Percentiles rank a stretch among this genome's conserved stretches.
Evolutionary conservation across 1,284 basidiomycete species (phyloP).

Genomic region (Pyrrhoderma lamaoense): DNA sequence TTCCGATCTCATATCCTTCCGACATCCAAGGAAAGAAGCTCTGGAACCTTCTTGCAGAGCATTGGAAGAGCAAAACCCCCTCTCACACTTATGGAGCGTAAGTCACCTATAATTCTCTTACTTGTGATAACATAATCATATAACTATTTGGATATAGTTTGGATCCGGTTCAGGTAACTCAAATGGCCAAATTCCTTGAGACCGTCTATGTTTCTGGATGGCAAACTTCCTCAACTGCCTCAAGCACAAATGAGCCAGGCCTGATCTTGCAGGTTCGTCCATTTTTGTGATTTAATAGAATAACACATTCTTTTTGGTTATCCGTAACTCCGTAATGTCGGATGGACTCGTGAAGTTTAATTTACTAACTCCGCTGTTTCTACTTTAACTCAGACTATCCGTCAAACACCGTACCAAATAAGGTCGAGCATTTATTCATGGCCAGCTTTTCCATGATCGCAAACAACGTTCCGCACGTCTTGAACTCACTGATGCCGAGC

Average conservation of each 20-base stretch:
- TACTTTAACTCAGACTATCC: slow-evolving; percentile 62
- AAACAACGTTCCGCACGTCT: slow-evolving; percentile 79
- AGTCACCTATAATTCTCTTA: slow-evolving; percentile 33
- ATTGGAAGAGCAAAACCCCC: slow-evolving; percentile 65
- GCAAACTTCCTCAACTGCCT: slow-evolving; percentile 91
- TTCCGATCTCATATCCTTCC: slow-evolving; percentile 84
- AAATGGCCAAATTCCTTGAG: slow-evolving; percentile 98
- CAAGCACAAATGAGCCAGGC: slow-evolving; percentile 93
- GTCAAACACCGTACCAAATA: slow-evolving; percentile 90
- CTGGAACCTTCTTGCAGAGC: slow-evolving; percentile 61
- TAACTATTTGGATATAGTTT: slow-evolving; percentile 43
- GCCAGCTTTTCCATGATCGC: slow-evolving; percentile 87
- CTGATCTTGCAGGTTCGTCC: slow-evolving; percentile 84
- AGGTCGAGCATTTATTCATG: slow-evolving; percentile 84
- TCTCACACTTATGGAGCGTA: slow-evolving; percentile 97
- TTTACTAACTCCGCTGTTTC: too few species aligned
- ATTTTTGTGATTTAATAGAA: slow-evolving; percentile 13
- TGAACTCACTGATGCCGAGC: slow-evolving; percentile 65
- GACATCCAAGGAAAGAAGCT: slow-evolving; percentile 85
- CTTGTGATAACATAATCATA: background rate
- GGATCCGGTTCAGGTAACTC: slow-evolving; percentile 94
- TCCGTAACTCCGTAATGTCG: too few species aligned
- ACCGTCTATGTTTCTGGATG: slow-evolving; percentile 98
- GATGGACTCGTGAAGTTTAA: too few species aligned
- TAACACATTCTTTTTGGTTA: background rate